Conservation (phyloP, 2,329 filamentous ascomycete genomes). For the Rhinocladiella similis region DNA sequence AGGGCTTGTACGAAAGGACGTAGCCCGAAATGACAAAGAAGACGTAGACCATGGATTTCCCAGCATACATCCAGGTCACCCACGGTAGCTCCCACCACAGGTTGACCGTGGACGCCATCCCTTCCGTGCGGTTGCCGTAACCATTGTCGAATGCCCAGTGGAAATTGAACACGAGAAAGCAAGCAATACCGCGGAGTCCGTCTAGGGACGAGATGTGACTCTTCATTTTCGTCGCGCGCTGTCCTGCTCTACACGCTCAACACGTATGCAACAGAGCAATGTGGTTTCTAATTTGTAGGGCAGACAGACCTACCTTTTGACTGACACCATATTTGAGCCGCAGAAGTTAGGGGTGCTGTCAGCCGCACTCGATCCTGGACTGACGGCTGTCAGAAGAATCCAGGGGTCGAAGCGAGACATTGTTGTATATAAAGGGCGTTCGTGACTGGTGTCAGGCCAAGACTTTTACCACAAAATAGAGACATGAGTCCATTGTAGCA, state of each 20-base stretch:
- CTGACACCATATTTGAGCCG: neutral
- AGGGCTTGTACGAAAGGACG: conserved; percentile 32
- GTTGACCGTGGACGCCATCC: neutral
- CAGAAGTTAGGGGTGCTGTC: too few relatives aligned
- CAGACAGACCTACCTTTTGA: neutral
- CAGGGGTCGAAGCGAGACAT: too few relatives aligned
- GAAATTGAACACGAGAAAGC: conserved; percentile 4
- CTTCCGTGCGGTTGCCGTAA: neutral
- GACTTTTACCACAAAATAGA: too few relatives aligned
- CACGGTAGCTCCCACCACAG: conserved; percentile 6
- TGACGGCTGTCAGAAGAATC: too few relatives aligned
- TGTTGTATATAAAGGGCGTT: too few relatives aligned
- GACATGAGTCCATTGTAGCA: too few relatives aligned
- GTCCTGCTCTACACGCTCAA: neutral
- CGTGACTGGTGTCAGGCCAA: too few relatives aligned
- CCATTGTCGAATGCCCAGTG: neutral
- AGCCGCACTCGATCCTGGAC: too few relatives aligned
- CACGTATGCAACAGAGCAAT: neutral
- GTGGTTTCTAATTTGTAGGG: neutral
- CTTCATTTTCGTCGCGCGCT: neutral
- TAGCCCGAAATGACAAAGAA: conserved; percentile 52
- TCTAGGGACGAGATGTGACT: conserved; percentile 3
- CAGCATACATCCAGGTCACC: conserved; percentile 6
- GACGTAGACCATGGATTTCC: conserved; percentile 31
- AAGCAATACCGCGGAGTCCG: conserved; percentile 5